Evolutionary conservation across 495 filamentous ascomycete species (phyloP).

Genomic region (Penicillium pulvis): DNA sequence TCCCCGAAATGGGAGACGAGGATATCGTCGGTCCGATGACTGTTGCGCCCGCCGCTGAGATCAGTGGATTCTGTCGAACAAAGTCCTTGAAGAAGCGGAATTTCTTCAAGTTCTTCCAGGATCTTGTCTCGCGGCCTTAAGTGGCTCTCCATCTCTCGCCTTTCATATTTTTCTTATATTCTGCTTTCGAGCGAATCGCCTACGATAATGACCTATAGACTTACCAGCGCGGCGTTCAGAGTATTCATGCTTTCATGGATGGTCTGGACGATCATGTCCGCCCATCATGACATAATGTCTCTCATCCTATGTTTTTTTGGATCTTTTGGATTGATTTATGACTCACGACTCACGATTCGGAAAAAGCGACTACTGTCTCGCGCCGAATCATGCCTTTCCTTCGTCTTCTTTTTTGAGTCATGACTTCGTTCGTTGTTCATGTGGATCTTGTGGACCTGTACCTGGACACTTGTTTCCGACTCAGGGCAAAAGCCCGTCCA

Average conservation of each 20-base stretch:
- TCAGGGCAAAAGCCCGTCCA: conserved; percentile 12
- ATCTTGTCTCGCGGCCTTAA: conserved; percentile 42
- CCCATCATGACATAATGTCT: conserved; percentile 43
- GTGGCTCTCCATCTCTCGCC: conserved; percentile 5
- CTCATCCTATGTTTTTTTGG: conserved; percentile 10
- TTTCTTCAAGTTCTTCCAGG: conserved; percentile 52
- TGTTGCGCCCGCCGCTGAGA: conserved; percentile 39
- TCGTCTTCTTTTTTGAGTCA: conserved; percentile 18
- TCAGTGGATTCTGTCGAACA: conserved; percentile 31
- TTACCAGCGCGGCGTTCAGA: conserved; percentile 16
- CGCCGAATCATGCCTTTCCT: conserved; percentile 38
- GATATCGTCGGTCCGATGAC: conserved; percentile 94
- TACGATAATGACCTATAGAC: conserved; percentile 35
- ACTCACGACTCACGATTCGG: conserved; percentile 35
- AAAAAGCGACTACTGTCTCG: conserved; percentile 46
- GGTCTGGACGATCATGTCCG: neutral
- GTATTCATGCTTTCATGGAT: neutral
- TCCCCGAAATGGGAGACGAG: conserved; percentile 81
- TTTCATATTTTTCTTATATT: conserved; percentile 8
- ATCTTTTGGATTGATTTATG: conserved; percentile 17
- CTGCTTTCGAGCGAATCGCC: conserved; percentile 18
- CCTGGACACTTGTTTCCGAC: neutral
- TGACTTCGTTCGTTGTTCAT: conserved; percentile 3
- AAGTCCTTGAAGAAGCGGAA: conserved; percentile 43
- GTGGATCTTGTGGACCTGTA: neutral